phyloP scores from a whole-genome alignment of 306 rosid genomes.

The Betula pendula region DNA sequence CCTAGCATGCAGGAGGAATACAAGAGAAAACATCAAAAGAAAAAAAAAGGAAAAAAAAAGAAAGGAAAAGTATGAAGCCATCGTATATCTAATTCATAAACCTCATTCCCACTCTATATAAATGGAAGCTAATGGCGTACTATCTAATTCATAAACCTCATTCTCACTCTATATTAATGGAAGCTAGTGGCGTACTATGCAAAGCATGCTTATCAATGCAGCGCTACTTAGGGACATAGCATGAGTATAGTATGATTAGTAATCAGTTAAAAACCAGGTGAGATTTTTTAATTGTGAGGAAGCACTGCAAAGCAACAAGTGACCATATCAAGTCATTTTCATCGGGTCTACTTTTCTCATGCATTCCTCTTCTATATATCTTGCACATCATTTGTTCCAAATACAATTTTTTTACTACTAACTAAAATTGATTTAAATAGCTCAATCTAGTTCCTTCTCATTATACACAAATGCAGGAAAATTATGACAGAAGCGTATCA shows the following conservation, averaged over 20 bases:
- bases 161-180: background rate
- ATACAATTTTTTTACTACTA: background rate
- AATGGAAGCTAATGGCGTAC: too few species aligned
- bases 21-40: too few species aligned
- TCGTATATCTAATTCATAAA: background rate
- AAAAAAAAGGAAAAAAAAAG: too few species aligned
- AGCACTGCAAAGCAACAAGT: too few species aligned
- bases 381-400: background rate
- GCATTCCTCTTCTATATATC: background rate
- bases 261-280: too few species aligned
- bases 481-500: background rate
- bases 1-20: background rate
- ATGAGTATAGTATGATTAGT: background rate
- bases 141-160: background rate
- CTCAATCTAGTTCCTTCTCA: background rate
- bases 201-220: conserved; percentile 1
- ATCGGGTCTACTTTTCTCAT: background rate
- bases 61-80: background rate
- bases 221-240: background rate
- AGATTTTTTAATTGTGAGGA: background rate
- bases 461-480: background rate
- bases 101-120: background rate
- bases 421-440: background rate
- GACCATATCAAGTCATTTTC: too few species aligned
- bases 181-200: background rate